Percentiles rank a stretch among this genome's conserved stretches.
Conservation (phyloP, 192 early-diverging fungal species). For the Chytriomyces hyalinus region DNA sequence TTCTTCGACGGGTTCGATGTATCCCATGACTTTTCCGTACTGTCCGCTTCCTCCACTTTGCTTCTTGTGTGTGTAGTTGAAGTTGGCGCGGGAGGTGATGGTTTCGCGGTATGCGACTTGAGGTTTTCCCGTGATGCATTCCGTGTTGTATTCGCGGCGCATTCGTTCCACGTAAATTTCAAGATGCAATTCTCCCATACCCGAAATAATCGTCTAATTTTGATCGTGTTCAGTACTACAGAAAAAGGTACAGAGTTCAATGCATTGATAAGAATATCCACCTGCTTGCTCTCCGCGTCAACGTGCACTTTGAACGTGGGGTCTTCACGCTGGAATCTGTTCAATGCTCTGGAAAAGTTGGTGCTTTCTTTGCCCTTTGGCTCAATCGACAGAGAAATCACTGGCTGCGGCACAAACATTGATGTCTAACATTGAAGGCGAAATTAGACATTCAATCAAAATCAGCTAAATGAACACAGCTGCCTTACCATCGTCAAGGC, state of each 20-base stretch:
- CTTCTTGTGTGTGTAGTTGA: conserved; percentile 99
- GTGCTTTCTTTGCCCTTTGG: conserved; percentile 88
- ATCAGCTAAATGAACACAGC: not conserved
- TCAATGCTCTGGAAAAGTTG: conserved; percentile 79
- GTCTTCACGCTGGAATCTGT: conserved; percentile 83
- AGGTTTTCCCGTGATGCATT: conserved; percentile 95
- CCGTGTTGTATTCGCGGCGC: conserved; percentile 95
- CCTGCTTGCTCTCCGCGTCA: conserved; percentile 86
- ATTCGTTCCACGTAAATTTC: conserved; percentile 99
- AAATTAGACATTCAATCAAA: not conserved
- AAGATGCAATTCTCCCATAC: conserved; percentile 96
- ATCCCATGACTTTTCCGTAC: conserved; percentile 88
- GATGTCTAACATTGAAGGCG: conserved; percentile 64
- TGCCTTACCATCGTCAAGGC: conserved; percentile 77
- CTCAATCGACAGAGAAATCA: conserved; percentile 78
- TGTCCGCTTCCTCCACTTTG: conserved; percentile 97
- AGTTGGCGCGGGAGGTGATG: conserved; percentile 71
- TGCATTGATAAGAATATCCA: conserved; percentile 60
- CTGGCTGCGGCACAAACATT: conserved; percentile 96
- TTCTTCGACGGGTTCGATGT: conserved; percentile 83
- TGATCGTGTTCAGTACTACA: no score
- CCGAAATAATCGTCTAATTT: conserved; percentile 86
- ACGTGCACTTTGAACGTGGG: conserved; percentile 82
- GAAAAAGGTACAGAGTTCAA: conserved; percentile 24
- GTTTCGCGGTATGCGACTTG: conserved; percentile 98